phyloP scores from a whole-genome alignment of 75 land plant genomes.

The Pinus tabuliformis region DNA sequence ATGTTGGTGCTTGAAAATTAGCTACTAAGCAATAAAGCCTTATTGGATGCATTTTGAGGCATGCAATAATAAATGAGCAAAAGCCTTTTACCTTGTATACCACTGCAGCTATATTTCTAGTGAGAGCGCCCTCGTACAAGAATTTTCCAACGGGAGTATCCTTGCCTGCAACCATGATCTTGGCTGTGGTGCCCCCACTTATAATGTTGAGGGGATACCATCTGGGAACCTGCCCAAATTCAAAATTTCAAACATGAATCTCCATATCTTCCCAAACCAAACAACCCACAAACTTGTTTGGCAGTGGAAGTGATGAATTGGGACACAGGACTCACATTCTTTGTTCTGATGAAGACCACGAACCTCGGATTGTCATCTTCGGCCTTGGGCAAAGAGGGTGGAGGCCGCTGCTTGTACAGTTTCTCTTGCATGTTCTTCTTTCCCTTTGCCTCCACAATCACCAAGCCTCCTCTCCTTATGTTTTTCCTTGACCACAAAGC shows the following conservation, averaged over 20 bases:
- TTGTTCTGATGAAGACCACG: constrained; percentile 80
- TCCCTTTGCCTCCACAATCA: constrained; percentile 79
- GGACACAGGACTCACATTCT: constrained; percentile 38
- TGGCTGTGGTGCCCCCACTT: constrained; percentile 91
- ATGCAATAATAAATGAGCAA: too few relatives aligned
- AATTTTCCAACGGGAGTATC: constrained; percentile 87
- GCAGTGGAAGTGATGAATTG: neutral
- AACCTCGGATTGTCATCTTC: constrained; percentile 92
- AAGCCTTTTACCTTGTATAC: constrained; percentile 54
- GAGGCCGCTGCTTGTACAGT: constrained; percentile 32
- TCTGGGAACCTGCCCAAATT: constrained; percentile 62
- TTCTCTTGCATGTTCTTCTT: constrained; percentile 54
- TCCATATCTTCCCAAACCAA: constrained; percentile 7
- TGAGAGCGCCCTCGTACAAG: constrained; percentile 77
- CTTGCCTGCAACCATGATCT: constrained; percentile 94
- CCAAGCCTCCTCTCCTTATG: neutral
- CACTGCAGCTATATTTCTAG: constrained; percentile 88
- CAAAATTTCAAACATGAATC: neutral
- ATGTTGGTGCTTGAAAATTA: too few relatives aligned
- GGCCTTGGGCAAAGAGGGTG: constrained; percentile 71
- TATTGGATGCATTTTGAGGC: too few relatives aligned
- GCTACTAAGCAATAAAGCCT: too few relatives aligned
- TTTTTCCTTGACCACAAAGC: neutral
- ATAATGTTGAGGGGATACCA: constrained; percentile 93
- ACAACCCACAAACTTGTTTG: neutral